Base-by-base conservation (phyloP, 495 filamentous ascomycete species). In the Talaromyces stipitatus region DNA sequence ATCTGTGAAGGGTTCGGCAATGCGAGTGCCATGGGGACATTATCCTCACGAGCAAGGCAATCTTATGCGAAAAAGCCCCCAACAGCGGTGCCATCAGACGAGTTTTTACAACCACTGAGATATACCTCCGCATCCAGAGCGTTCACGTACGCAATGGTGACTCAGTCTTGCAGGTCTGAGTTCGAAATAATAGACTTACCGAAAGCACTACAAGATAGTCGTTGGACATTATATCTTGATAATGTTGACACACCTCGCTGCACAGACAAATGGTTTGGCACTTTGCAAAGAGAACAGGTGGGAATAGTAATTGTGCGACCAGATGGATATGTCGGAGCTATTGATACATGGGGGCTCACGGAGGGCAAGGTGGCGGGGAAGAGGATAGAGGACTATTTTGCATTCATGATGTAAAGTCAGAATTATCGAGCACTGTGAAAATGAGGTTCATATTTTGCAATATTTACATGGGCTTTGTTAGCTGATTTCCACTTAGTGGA, bases 221-320 rank as follows among this genome's bases (percentile, higher is more conserved):
- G 78, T n/a, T 89, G 85, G 85, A 84, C 81, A 0, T 76, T 88
- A 24, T 88, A 90, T 64, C 70, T 85, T 0, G 86, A 89, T 58
- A 69, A 85, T 64, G 62, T 72, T 32, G 81, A 80, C 55, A 75
- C 71, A 4, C 70, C 74, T 7, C 68, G 76, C 41, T 84, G 82
- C 59, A 82, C 78, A 16, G 71, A 74, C 46, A 85, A 82, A 64
- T 90, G 85, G 85, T 70, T 84, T 26, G 85, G 82, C n/a, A 71
- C 69, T 20, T 56, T 86, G 18, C 66, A 65, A 0, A 67, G 67
- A 2, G 72, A 74, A 6, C 74, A 83, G 54, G 77, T 82, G 12
- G 78, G 74, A 24, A 75, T 87, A 26, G 78, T 83, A 45, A 80
- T 82, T 61, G 76, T 88, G 4, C 74, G 86, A 28, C 85, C 85